Conservation (phyloP, 768 basidiomycete genomes). For the Suillus subluteus region DNA sequence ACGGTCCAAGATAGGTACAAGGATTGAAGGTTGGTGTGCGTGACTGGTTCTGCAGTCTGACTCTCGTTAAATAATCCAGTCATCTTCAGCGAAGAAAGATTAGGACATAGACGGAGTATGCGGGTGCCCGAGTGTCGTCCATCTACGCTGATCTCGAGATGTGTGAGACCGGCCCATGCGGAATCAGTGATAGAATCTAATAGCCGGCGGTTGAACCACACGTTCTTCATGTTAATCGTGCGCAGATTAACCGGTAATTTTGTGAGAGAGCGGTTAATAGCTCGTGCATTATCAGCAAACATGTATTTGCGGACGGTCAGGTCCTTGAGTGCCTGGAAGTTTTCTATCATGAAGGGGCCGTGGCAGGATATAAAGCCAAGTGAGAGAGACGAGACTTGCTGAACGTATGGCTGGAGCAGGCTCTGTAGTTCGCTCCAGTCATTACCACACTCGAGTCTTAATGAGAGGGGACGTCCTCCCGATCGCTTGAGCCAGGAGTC, state of each 20-base stretch:
- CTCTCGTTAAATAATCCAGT: no score
- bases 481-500: not conserved
- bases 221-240: not conserved
- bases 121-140: no score
- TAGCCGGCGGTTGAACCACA: no score
- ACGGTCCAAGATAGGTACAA: no score
- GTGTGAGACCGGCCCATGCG: constrained; percentile 13
- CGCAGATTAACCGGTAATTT: constrained; percentile 11
- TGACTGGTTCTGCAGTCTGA: no score
- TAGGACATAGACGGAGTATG: no score
- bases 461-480: not conserved
- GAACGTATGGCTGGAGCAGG: constrained; percentile 22
- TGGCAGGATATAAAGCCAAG: not conserved
- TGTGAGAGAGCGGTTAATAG: not conserved
- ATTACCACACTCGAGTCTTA: not conserved
- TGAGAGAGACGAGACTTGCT: constrained; percentile 9
- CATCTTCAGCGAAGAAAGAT: no score
- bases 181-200: no score
- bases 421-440: not conserved
- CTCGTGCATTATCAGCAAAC: fast-evolving
- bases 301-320: constrained; percentile 15
- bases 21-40: no score
- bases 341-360: not conserved
- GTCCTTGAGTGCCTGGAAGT: constrained; percentile 20
- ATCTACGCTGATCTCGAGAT: constrained; percentile 5